phyloP scores from a whole-genome alignment of 2,329 filamentous ascomycete species.

The Penicillium carneum region DNA sequence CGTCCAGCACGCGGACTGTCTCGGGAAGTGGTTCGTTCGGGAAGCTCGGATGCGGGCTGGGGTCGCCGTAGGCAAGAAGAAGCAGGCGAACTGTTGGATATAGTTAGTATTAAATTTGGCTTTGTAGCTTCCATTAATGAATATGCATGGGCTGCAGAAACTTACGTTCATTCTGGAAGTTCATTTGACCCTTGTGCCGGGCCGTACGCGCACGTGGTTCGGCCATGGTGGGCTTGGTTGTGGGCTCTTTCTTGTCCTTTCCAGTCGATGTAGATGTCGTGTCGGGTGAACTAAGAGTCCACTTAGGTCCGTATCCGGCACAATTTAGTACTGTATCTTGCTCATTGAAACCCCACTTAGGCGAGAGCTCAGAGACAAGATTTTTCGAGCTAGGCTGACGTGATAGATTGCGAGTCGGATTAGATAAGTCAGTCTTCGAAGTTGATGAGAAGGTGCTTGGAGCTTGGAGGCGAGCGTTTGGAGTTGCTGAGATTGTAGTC shows the following conservation, averaged over 20 bases:
- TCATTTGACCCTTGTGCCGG: constrained; percentile 83
- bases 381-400: constrained; percentile 28
- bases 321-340: constrained; percentile 36
- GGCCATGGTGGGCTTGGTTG: constrained; percentile 59
- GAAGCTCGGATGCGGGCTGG: constrained; percentile 66
- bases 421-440: not conserved
- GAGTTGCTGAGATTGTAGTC: not conserved
- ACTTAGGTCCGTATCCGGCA: constrained; percentile 36
- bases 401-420: constrained; percentile 1
- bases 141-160: constrained; percentile 68
- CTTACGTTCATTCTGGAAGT: constrained; percentile 59
- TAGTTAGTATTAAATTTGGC: constrained; percentile 1
- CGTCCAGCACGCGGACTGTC: constrained; percentile 86
- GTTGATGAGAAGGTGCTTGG: not conserved
- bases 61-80: constrained; percentile 56
- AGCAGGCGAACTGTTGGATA: constrained; percentile 51
- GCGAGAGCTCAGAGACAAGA: constrained; percentile 26
- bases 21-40: constrained; percentile 77
- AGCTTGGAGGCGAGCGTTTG: not conserved
- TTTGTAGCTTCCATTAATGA: not conserved
- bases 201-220: constrained; percentile 79
- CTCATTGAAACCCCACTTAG: constrained; percentile 35
- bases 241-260: constrained; percentile 17
- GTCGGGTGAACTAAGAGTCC: constrained; percentile 17
- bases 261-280: constrained; percentile 17